Evolutionary conservation across 2,329 filamentous ascomycete genomes (phyloP).

Genomic region (Aspergillus sp.): DNA sequence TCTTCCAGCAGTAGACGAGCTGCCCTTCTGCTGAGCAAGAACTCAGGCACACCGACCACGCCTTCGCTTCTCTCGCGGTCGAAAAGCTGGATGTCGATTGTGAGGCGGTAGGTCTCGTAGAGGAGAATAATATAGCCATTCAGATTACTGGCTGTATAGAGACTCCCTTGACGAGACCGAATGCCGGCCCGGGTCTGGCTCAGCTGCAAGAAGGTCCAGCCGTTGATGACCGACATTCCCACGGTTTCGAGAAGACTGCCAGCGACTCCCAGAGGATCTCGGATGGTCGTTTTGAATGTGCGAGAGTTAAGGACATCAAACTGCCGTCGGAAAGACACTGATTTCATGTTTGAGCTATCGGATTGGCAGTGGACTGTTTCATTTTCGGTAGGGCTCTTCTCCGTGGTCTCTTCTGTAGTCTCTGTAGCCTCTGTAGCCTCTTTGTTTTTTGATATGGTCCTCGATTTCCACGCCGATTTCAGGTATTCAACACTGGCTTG

Average conservation of each 20-base stretch:
- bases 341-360: conserved; percentile 20
- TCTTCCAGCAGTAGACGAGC: conserved; percentile 63
- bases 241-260: conserved; percentile 62
- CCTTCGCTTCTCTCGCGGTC: conserved; percentile 67
- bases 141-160: conserved; percentile 62
- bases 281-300: conserved; percentile 60
- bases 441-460: background rate
- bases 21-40: conserved; percentile 59
- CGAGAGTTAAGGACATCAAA: conserved; percentile 57
- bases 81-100: conserved; percentile 64
- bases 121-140: conserved; percentile 69
- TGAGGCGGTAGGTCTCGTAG: conserved; percentile 67
- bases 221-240: conserved; percentile 60
- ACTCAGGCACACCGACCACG: conserved; percentile 60
- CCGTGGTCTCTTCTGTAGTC: background rate
- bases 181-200: conserved; percentile 60
- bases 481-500: conserved; percentile 52
- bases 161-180: conserved; percentile 60
- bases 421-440: background rate
- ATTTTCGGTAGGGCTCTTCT: background rate
- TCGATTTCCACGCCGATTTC: conserved; percentile 48
- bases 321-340: conserved; percentile 54
- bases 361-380: background rate
- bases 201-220: conserved; percentile 63
- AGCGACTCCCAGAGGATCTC: conserved; percentile 68